Conservation (phyloP, 768 basidiomycete species). For the Lentinula boryana region DNA sequence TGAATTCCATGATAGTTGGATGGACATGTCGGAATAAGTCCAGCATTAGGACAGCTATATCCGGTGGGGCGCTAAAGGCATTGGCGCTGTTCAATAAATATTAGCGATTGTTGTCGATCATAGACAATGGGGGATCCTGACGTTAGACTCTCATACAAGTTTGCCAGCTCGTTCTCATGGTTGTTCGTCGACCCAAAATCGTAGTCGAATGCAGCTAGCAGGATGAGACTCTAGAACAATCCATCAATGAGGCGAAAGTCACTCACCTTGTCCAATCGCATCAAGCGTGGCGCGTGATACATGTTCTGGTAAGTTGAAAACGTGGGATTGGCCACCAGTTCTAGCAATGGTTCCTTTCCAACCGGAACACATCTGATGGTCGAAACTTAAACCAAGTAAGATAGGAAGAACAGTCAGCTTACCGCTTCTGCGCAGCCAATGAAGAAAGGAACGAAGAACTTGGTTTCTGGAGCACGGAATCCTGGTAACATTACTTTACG, state of each 20-base stretch:
- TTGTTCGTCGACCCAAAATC: slow-evolving; percentile 35
- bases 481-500: slow-evolving; percentile 29
- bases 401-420: background rate
- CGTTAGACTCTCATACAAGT: slow-evolving; percentile 30
- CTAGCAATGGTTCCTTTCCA: slow-evolving; percentile 21
- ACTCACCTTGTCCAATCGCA: slow-evolving; percentile 28
- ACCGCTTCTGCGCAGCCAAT: slow-evolving; percentile 20
- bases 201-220: slow-evolving; percentile 29
- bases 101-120: background rate
- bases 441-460: slow-evolving; percentile 24
- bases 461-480: slow-evolving; percentile 21
- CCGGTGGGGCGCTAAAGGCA: slow-evolving; percentile 14
- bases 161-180: slow-evolving; percentile 28
- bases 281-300: slow-evolving; percentile 29
- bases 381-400: background rate
- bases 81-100: slow-evolving; percentile 9
- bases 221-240: background rate
- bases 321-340: slow-evolving; percentile 7
- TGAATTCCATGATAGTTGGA: slow-evolving; percentile 14
- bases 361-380: slow-evolving; percentile 16
- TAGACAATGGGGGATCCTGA: slow-evolving; percentile 14
- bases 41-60: background rate
- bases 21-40: slow-evolving; percentile 8
- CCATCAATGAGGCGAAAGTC: background rate
- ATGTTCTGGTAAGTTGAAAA: slow-evolving; percentile 21